phyloP scores from a whole-genome alignment of 2,329 filamentous ascomycete species.

The Fusarium sterilihyphosum region DNA sequence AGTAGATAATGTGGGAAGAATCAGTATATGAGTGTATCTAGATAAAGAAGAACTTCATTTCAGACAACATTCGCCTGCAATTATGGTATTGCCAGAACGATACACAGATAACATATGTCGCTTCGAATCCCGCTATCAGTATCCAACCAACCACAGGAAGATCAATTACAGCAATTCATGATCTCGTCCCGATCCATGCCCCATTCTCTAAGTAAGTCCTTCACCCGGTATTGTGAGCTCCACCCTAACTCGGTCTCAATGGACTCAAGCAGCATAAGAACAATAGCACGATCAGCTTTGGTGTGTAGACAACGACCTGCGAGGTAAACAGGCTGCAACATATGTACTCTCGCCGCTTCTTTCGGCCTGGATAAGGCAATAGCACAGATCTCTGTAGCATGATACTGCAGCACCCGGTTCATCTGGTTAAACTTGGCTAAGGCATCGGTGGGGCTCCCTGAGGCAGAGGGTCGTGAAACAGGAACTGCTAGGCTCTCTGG shows the following conservation, averaged over 20 bases:
- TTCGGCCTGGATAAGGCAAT: not conserved
- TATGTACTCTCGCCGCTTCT: not conserved
- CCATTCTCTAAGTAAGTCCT: not conserved
- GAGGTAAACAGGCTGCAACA: not conserved
- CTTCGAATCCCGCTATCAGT: not conserved
- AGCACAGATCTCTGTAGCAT: not conserved
- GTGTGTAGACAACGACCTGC: not conserved
- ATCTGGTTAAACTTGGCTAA: not conserved
- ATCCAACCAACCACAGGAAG: too few relatives aligned
- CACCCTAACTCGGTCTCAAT: not conserved
- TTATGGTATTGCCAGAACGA: not conserved
- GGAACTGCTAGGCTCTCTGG: not conserved
- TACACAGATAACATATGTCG: fast-evolving
- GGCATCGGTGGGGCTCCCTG: not conserved
- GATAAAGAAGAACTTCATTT: not conserved
- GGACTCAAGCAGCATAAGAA: not conserved
- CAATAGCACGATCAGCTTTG: not conserved
- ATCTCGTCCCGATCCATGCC: not conserved
- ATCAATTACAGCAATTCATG: not conserved
- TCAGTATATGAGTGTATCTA: not conserved
- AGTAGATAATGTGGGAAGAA: not conserved
- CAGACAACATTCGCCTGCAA: fast-evolving
- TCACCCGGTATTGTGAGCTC: not conserved
- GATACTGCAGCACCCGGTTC: not conserved
- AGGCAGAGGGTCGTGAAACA: not conserved